Percentiles rank a stretch among this genome's conserved stretches.
These are phyloP conservation scores for Cercospora canescens DNA, from an alignment of 2,329 filamentous ascomycete species.

Conservation along the genomic window DNA sequence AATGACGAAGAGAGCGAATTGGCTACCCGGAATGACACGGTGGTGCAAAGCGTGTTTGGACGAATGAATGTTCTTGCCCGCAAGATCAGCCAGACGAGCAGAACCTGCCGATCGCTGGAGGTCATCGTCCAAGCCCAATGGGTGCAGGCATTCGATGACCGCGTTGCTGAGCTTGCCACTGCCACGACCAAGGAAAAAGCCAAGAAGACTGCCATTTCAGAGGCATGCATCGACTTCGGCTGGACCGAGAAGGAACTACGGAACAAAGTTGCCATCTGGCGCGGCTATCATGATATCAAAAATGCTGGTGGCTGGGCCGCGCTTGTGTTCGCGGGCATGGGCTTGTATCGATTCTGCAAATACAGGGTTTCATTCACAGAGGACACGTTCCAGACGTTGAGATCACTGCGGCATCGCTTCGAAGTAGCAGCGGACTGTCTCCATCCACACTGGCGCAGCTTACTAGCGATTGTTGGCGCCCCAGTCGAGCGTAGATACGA, in stretches of 20 bases:
- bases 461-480: constrained; percentile 51
- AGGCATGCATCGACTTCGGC: constrained; percentile 55
- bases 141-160: constrained; percentile 57
- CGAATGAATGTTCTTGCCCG: constrained; percentile 47
- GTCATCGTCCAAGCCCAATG: constrained; percentile 60
- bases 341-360: constrained; percentile 62
- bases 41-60: constrained; percentile 37
- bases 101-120: constrained; percentile 57
- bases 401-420: constrained; percentile 48
- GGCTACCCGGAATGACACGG: constrained; percentile 20
- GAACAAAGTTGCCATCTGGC: constrained; percentile 57
- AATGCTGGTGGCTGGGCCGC: constrained; percentile 57
- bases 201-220: constrained; percentile 53
- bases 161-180: constrained; percentile 44
- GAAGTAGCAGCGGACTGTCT: constrained; percentile 35
- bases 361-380: constrained; percentile 57
- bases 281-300: constrained; percentile 61
- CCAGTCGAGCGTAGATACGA: constrained; percentile 42
- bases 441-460: constrained; percentile 48
- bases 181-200: constrained; percentile 42
- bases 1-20: constrained; percentile 25
- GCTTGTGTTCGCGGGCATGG: constrained; percentile 58
- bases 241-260: constrained; percentile 61
- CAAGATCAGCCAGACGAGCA: constrained; percentile 52
- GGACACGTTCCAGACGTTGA: constrained; percentile 51